These are phyloP conservation scores for Bruguiera parviflora DNA, from an alignment of 345 rosid species.

Conservation along the genomic window DNA sequence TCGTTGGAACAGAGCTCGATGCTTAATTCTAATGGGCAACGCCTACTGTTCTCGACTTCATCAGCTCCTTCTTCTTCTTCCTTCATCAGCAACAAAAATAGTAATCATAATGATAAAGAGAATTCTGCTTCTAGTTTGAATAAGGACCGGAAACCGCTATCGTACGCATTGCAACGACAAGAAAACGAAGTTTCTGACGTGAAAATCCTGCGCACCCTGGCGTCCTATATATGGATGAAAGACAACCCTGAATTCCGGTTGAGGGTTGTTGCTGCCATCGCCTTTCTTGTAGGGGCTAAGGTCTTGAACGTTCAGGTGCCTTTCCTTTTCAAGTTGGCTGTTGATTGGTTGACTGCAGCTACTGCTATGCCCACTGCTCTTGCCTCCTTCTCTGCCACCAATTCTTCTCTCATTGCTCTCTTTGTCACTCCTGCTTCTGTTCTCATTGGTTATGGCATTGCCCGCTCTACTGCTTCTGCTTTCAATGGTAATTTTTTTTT, in stretches of 20 bases:
- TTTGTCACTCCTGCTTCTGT: slow-evolving; percentile 89
- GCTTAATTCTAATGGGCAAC: slow-evolving; percentile 20
- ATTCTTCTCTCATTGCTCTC: slow-evolving; percentile 54
- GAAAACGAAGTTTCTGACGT: slow-evolving; percentile 43
- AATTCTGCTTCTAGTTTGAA: neutral
- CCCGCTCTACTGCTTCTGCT: slow-evolving; percentile 75
- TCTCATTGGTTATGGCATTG: slow-evolving; percentile 88
- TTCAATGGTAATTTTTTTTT: slow-evolving; percentile 58
- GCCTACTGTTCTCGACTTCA: slow-evolving; percentile 47
- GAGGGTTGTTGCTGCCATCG: slow-evolving; percentile 77
- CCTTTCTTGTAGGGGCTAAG: slow-evolving; percentile 86
- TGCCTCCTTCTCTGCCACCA: slow-evolving; percentile 53
- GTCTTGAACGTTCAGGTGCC: slow-evolving; percentile 92
- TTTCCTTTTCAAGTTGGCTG: slow-evolving; percentile 86
- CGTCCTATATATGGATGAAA: slow-evolving; percentile 81
- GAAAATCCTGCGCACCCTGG: slow-evolving; percentile 77
- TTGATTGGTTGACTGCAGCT: slow-evolving; percentile 79
- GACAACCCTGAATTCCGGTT: slow-evolving; percentile 78
- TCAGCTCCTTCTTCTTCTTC: slow-evolving; percentile 26
- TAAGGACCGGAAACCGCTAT: slow-evolving; percentile 11
- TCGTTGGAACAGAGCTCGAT: slow-evolving; percentile 28
- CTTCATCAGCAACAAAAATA: too few species aligned
- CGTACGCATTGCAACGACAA: neutral
- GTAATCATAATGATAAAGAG: too few species aligned
- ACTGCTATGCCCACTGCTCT: slow-evolving; percentile 50